Base-by-base conservation (phyloP, 495 filamentous ascomycete species). In the Daldinia grandis region DNA sequence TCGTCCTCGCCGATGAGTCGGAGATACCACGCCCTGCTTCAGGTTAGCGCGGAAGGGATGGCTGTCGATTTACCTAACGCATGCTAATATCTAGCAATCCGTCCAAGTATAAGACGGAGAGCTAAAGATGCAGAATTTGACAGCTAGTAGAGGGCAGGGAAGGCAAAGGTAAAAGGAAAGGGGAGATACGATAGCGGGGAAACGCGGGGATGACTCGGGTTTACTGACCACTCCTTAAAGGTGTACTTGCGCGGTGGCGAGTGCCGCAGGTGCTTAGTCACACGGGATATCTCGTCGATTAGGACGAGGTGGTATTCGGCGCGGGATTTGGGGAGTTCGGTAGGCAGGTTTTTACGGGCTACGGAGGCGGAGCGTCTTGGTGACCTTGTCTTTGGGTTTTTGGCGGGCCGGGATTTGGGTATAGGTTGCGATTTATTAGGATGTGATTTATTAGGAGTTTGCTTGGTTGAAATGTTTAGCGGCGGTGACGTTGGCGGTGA, bases 1-100 rank as follows among this genome's bases (percentile, higher is more conserved):
- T 90, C 88, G 71, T 94, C 86, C 75, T 93, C 87, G 15, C 92
- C 92, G 15, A 95, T 84, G 2, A 97, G 83, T 25, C 84, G 84
- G 19, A 97, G 85, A 74, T 89, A 96, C 80, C 89, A 92, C 8
- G 88, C 87, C 75, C 75, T 77, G 25, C 1, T 37, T 35, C 6
- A 9, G 3, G 38, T 61, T 51, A 74, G 49, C 62, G 56, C 8
- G 19, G 17, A 24, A 49, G 7, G 40, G 40, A 8, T 44, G 5
- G 17, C 2, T 9, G 3, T 5, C 5, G 12, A 6, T n/a, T 5
- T 44, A 19, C 40, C 19, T 17, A 21, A 10, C 2, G 40, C 19
- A 47, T 47, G 14, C 33, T 35, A 3, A 14, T 35, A 35, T 35
- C 33, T 14, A 35, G 33, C 10, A 4, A 35, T 14, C 33, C 12